These are phyloP conservation scores for Zygoascus tannicola DNA, from an alignment of 805 yeast species.

Conservation along the genomic window DNA sequence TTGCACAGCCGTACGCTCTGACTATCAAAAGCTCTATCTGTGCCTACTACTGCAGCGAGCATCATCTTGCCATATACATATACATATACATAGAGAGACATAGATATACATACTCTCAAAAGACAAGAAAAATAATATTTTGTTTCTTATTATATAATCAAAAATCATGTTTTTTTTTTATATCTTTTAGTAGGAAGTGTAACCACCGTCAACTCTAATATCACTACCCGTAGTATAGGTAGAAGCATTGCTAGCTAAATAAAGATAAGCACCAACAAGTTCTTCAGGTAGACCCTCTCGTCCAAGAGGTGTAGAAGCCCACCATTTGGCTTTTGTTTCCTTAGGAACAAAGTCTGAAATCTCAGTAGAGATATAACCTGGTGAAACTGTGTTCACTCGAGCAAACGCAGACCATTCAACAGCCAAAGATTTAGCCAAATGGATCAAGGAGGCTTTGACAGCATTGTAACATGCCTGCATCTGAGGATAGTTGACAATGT, in stretches of 20 bases:
- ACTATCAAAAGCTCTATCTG: too few relatives aligned
- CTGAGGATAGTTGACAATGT: conserved; percentile 80
- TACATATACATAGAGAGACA: too few relatives aligned
- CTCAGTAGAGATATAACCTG: conserved; percentile 79
- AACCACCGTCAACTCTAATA: conserved; percentile 72
- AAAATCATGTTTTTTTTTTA: too few relatives aligned
- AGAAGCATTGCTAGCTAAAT: conserved; percentile 73
- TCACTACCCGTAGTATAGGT: conserved; percentile 75
- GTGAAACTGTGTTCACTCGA: conserved; percentile 73
- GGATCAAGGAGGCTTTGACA: conserved; percentile 76
- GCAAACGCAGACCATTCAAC: conserved; percentile 87
- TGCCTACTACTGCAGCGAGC: too few relatives aligned
- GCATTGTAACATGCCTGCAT: conserved; percentile 80
- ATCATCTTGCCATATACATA: too few relatives aligned
- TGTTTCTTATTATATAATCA: too few relatives aligned
- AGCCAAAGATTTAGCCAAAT: conserved; percentile 67
- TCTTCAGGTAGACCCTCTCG: conserved; percentile 68
- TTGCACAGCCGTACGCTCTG: too few relatives aligned
- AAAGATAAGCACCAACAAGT: conserved; percentile 69
- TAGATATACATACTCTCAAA: too few relatives aligned
- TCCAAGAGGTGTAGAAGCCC: conserved; percentile 52
- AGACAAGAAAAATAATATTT: too few relatives aligned
- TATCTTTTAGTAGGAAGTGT: conserved; percentile 37
- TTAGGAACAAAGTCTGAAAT: conserved; percentile 42
- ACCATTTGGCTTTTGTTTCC: conserved; percentile 42